These are phyloP conservation scores for Escallonia herrerae DNA, from an alignment of 129 eudicot genomes.

Conservation along the genomic window DNA sequence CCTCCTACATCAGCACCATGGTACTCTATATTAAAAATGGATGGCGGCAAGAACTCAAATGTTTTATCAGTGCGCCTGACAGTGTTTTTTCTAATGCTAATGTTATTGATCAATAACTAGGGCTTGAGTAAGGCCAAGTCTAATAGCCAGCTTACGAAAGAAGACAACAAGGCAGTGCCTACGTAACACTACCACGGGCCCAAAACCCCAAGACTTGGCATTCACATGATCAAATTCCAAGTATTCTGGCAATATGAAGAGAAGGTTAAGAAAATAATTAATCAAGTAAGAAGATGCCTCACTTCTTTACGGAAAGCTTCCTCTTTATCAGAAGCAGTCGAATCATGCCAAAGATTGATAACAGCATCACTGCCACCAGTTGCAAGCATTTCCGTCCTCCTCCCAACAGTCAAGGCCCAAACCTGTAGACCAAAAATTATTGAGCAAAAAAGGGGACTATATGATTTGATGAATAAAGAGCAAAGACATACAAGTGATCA, in stretches of 20 bases:
- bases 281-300: slow-evolving; percentile 6
- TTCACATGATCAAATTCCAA: too few relatives aligned
- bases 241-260: too few relatives aligned
- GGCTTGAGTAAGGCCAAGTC: too few relatives aligned
- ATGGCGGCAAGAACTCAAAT: too few relatives aligned
- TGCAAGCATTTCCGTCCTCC: slow-evolving; percentile 90
- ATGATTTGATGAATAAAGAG: background rate
- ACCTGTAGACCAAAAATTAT: slow-evolving; percentile 33
- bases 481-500: too few relatives aligned
- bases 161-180: too few relatives aligned
- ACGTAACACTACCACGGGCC: too few relatives aligned
- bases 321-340: slow-evolving; percentile 81
- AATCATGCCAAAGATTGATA: slow-evolving; percentile 87
- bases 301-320: slow-evolving; percentile 88
- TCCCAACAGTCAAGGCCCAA: slow-evolving; percentile 93
- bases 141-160: too few relatives aligned
- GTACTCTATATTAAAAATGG: background rate
- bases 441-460: background rate
- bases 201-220: too few relatives aligned
- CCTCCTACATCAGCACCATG: slow-evolving; percentile 58
- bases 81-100: too few relatives aligned
- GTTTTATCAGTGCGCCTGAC: too few relatives aligned
- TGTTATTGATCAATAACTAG: too few relatives aligned
- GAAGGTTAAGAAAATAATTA: background rate
- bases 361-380: slow-evolving; percentile 96